A percentile compares a stretch with the other conserved stretches of the same genome.
Conservation (phyloP, 1,284 basidiomycete species). For the Cronartium ribicola region DNA sequence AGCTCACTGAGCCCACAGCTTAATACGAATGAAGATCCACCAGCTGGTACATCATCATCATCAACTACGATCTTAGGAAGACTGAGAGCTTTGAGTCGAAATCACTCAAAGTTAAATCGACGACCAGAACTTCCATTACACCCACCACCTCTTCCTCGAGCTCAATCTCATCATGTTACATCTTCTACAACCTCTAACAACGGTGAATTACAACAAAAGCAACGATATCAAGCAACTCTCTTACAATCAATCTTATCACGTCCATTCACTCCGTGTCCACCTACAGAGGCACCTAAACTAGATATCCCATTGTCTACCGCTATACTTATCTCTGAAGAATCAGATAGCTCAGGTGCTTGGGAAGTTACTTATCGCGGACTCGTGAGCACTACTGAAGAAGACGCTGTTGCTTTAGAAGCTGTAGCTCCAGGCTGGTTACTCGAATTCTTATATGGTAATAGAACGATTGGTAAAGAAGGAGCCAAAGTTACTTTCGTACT, state of each 20-base stretch:
- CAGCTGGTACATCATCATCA: neutral
- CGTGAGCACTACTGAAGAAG: constrained; percentile 59
- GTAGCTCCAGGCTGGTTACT: constrained; percentile 79
- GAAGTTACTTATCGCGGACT: constrained; percentile 63
- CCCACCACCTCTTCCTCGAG: neutral
- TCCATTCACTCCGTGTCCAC: constrained; percentile 66
- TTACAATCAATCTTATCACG: constrained; percentile 63
- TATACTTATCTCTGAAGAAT: constrained; percentile 78
- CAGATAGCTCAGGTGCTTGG: constrained; percentile 57
- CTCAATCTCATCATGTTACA: too few relatives aligned
- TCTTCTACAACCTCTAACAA: too few relatives aligned
- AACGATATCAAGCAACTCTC: too few relatives aligned
- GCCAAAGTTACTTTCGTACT: constrained; percentile 83
- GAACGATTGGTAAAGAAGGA: constrained; percentile 58
- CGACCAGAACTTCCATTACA: constrained; percentile 5
- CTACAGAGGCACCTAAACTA: constrained; percentile 68
- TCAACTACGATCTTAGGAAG: constrained; percentile 7
- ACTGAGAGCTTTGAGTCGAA: neutral
- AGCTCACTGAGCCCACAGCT: constrained; percentile 4
- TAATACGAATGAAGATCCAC: constrained; percentile 1
- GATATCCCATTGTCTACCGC: constrained; percentile 63
- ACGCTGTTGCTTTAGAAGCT: constrained; percentile 63
- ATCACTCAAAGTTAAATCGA: constrained; percentile 1
- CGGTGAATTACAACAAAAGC: too few relatives aligned
- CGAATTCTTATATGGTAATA: constrained; percentile 67